phyloP scores from a whole-genome alignment of 106 monocot species.

The Dioscorea zingiberensis region DNA sequence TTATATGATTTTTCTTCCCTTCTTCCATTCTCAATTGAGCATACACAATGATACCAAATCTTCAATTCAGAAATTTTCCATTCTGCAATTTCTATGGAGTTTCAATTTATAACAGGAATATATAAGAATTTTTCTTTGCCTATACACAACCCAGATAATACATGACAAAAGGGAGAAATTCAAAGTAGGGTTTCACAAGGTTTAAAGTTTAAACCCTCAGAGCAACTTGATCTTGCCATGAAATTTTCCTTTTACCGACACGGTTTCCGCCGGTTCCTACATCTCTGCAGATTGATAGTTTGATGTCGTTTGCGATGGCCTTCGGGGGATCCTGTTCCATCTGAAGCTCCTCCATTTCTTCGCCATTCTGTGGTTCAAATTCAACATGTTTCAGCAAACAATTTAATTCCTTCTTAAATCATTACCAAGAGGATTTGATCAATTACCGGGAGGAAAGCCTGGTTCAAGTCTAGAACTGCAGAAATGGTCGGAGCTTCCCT shows the following conservation, averaged over 20 bases:
- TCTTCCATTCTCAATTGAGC: too few relatives aligned
- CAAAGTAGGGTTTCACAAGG: too few relatives aligned
- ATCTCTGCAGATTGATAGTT: conserved; percentile 38
- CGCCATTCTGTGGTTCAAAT: conserved; percentile 32
- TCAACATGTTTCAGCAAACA: not conserved
- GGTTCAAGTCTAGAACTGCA: conserved; percentile 52
- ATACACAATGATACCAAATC: not conserved
- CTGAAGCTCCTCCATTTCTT: conserved; percentile 31
- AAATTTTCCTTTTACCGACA: conserved; percentile 61
- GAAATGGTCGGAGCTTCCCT: conserved; percentile 24
- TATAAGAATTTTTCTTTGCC: not conserved
- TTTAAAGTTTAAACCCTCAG: conserved; percentile 37
- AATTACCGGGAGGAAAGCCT: conserved; percentile 46
- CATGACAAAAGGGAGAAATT: not conserved
- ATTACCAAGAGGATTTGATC: not conserved
- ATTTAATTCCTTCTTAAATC: too few relatives aligned
- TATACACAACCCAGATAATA: not conserved
- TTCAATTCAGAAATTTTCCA: too few relatives aligned
- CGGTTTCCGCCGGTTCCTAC: conserved; percentile 27
- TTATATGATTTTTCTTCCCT: too few relatives aligned
- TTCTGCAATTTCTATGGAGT: not conserved
- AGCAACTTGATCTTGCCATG: conserved; percentile 81
- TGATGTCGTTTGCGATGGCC: conserved; percentile 17
- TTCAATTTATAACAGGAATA: not conserved
- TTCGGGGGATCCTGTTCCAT: conserved; percentile 23